A percentile compares a stretch with the other conserved stretches of the same genome.
These are phyloP conservation scores for Trichophyton rubrum DNA, from an alignment of 2,329 filamentous ascomycete genomes.

Conservation along the genomic window DNA sequence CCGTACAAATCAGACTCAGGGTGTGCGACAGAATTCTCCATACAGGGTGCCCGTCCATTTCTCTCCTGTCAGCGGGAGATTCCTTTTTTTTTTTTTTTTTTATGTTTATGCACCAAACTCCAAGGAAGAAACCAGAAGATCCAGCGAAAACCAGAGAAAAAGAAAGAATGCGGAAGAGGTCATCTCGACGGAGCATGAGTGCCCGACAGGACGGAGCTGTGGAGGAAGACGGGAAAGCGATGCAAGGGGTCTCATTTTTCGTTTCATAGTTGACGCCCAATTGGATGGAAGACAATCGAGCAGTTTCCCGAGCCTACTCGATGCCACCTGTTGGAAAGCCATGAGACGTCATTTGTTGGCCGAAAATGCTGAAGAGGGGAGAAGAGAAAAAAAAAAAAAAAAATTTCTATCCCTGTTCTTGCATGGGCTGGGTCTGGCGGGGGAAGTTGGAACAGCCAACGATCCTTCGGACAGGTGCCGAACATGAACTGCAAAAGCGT, in stretches of 20 bases:
- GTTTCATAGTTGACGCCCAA: neutral
- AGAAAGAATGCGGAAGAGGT: neutral
- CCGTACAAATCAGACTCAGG: too few species aligned
- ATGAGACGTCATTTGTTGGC: neutral
- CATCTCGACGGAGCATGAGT: neutral
- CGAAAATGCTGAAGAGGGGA: neutral
- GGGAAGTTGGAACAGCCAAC: neutral
- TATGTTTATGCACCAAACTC: neutral
- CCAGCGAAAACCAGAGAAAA: neutral
- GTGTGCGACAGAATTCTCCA: too few species aligned
- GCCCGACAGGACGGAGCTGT: conserved; percentile 1
- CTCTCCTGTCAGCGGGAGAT: too few species aligned
- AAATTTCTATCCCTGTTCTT: neutral
- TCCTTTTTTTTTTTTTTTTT: too few species aligned
- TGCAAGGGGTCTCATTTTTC: neutral
- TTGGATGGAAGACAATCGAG: neutral
- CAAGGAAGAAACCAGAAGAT: neutral
- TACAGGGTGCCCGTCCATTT: too few species aligned
- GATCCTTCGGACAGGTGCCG: conserved; percentile 4
- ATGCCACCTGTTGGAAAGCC: neutral
- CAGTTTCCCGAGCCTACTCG: conserved; percentile 1
- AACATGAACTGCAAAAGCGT: neutral
- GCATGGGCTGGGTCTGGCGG: conserved; percentile 1
- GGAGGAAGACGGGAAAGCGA: neutral
- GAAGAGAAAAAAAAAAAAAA: neutral